Base-by-base conservation (phyloP, 2,329 filamentous ascomycete genomes). In the Fusarium drepaniforme region DNA sequence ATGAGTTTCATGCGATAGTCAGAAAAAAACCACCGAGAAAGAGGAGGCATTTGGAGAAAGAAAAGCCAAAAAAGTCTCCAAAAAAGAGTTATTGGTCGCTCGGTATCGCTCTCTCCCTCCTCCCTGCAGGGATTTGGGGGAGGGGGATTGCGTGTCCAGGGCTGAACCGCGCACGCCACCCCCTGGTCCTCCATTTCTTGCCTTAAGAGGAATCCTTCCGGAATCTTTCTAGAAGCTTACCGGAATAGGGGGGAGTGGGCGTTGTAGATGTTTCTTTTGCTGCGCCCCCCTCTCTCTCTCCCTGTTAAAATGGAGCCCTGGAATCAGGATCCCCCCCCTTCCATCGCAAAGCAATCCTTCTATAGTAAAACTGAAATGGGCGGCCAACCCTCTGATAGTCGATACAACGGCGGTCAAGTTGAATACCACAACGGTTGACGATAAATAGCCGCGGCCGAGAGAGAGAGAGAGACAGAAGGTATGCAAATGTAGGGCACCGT, bases 171-270 rank as follows among this genome's bases (percentile, higher is more conserved):
- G 42, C 64, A 65, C 63, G 49, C 23, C 49, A 61, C 49, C 64
- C 76, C 76, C 71, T 70, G 66, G 35, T 56, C 16, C 21, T n/a
- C 25, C 4, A 23, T 30, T 13, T 16, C 15, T 21, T 42, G n/a
- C 60, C 61, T 35, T 56, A 68, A 71, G n/a, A 62, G 76, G 76
- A 68, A 78, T 40, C 13, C 64, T 78, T 78, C 76, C 51, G 70
- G 76, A 78, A 78, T 60, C 58, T 60, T 78, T 78, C 76, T 78
- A 57, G 76, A 78, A 78, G 44, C 51, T 64, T 72, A 51, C 75
- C 66, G 35, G 28, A 49, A 72, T 66, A 56, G 57, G 42, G 18
- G 66, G 63, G 44, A 8, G 42, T 68, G 67, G 64, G 68, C n/a
- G 74, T 76, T 76, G 67, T 16, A 4, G 16, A 25, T 49, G 44